phyloP scores from a whole-genome alignment of 208 protist species.

The Balamuthia mandrillaris region DNA sequence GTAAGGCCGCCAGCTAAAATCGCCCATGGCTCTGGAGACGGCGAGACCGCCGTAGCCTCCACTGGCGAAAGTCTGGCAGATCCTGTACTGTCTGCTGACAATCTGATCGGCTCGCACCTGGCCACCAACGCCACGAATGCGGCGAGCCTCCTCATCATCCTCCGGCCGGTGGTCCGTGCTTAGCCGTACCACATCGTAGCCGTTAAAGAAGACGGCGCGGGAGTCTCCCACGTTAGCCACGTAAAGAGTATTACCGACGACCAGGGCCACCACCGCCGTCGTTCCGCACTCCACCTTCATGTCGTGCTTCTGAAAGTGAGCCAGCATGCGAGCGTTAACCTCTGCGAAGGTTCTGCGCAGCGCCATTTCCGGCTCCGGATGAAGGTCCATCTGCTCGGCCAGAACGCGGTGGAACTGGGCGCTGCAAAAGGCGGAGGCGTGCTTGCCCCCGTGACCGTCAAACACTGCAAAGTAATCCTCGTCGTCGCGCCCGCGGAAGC shows the following conservation, averaged over 20 bases:
- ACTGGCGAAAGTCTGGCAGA: constrained; percentile 8
- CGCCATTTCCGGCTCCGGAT: neutral
- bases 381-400: neutral
- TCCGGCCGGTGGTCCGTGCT: neutral
- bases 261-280: neutral
- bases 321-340: constrained; percentile 7
- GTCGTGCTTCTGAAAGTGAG: neutral
- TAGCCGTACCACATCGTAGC: neutral
- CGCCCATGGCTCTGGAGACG: constrained; percentile 5
- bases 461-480: constrained; percentile 34
- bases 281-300: constrained; percentile 8
- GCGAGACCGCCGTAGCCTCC: neutral
- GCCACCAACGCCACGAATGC: neutral
- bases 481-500: neutral
- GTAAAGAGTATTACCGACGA: neutral
- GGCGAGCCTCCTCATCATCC: neutral
- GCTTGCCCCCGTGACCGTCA: constrained; percentile 19
- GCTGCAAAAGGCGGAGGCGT: neutral
- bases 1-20: constrained; percentile 1
- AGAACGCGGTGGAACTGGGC: neutral
- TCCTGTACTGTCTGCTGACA: constrained; percentile 6
- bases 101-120: neutral
- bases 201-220: constrained; percentile 5
- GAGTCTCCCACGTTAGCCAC: constrained; percentile 15
- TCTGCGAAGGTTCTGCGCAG: neutral